A percentile compares a stretch with the other conserved stretches of the same genome.
phyloP scores from a whole-genome alignment of 2,329 filamentous ascomycete species.

The Claviceps capensis region DNA sequence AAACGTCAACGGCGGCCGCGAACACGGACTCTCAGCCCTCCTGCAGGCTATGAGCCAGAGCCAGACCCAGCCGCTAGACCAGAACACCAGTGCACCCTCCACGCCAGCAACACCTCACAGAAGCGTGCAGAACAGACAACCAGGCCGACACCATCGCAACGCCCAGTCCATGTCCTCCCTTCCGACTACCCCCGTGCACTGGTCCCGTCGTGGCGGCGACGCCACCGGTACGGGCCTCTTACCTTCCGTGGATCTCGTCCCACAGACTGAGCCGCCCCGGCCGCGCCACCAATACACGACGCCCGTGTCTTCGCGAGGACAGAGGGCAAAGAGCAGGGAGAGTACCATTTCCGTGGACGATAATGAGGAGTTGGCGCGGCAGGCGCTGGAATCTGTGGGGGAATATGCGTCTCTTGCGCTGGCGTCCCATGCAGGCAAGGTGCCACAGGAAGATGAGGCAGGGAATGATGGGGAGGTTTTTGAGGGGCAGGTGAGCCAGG shows the following conservation, averaged over 20 bases:
- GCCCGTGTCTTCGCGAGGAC: slow-evolving; percentile 26
- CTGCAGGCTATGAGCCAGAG: slow-evolving; percentile 70
- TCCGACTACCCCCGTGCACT: slow-evolving; percentile 57
- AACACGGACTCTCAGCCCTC: slow-evolving; percentile 61
- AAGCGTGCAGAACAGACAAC: slow-evolving; percentile 31
- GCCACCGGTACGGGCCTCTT: slow-evolving; percentile 29
- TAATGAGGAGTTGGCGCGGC: slow-evolving; percentile 41
- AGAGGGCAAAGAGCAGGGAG: slow-evolving; percentile 58
- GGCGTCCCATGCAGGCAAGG: slow-evolving; percentile 11
- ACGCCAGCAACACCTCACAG: slow-evolving; percentile 44
- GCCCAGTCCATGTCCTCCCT: slow-evolving; percentile 76
- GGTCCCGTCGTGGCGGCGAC: slow-evolving; percentile 32
- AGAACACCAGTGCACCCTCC: slow-evolving; percentile 56
- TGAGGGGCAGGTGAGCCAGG: slow-evolving; percentile 66
- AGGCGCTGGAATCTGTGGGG: slow-evolving; percentile 39
- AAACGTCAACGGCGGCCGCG: slow-evolving; percentile 10
- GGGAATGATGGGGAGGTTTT: slow-evolving; percentile 38
- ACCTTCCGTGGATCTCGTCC: slow-evolving; percentile 48
- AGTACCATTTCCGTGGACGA: slow-evolving; percentile 68
- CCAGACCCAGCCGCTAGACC: slow-evolving; percentile 31
- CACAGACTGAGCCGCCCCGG: slow-evolving; percentile 38
- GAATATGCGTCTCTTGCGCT: slow-evolving; percentile 23
- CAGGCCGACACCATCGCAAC: slow-evolving; percentile 55
- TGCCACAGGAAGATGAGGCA: slow-evolving; percentile 7
- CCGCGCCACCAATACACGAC: slow-evolving; percentile 31